A percentile compares a stretch with the other conserved stretches of the same genome.
These are phyloP conservation scores for Naganishia liquefaciens DNA, from an alignment of 1,284 basidiomycete genomes.

Conservation along the genomic window DNA sequence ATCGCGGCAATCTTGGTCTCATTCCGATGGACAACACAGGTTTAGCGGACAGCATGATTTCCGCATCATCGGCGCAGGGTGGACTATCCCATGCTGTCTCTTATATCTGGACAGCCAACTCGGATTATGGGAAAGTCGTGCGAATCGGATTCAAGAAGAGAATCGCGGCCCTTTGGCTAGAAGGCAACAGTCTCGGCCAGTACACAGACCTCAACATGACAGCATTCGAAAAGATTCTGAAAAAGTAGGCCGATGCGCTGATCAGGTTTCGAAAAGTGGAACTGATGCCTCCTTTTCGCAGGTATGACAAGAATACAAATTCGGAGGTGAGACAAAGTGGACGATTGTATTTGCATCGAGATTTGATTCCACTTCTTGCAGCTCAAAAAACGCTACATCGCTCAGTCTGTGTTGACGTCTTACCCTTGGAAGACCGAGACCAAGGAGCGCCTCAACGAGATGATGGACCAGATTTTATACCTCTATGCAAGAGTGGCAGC, in stretches of 20 bases:
- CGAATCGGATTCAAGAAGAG: constrained; percentile 87
- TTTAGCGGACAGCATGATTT: constrained; percentile 31
- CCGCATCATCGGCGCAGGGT: constrained; percentile 14
- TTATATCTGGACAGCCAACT: constrained; percentile 73
- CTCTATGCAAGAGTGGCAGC: constrained; percentile 87
- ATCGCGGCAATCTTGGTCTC: constrained; percentile 33
- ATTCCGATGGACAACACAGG: constrained; percentile 32
- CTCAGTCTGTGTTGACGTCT: constrained; percentile 68
- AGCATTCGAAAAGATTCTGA: constrained; percentile 93
- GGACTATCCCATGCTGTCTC: constrained; percentile 36
- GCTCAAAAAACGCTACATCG: constrained; percentile 81
- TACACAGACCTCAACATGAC: constrained; percentile 93
- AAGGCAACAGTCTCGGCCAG: constrained; percentile 79
- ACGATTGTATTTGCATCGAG: background rate
- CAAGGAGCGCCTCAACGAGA: constrained; percentile 66
- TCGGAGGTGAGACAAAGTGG: constrained; percentile 60
- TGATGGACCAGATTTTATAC: constrained; percentile 66
- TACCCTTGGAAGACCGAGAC: constrained; percentile 68
- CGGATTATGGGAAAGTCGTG: constrained; percentile 83
- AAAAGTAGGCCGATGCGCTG: constrained; percentile 66
- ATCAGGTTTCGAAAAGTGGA: constrained; percentile 10
- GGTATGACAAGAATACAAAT: constrained; percentile 93
- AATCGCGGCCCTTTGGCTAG: constrained; percentile 83
- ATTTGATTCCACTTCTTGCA: constrained; percentile 41
- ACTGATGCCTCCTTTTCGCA: constrained; percentile 43